phyloP scores from a whole-genome alignment of 352 stramenopile species.

The Paralagenidium karlingii region DNA sequence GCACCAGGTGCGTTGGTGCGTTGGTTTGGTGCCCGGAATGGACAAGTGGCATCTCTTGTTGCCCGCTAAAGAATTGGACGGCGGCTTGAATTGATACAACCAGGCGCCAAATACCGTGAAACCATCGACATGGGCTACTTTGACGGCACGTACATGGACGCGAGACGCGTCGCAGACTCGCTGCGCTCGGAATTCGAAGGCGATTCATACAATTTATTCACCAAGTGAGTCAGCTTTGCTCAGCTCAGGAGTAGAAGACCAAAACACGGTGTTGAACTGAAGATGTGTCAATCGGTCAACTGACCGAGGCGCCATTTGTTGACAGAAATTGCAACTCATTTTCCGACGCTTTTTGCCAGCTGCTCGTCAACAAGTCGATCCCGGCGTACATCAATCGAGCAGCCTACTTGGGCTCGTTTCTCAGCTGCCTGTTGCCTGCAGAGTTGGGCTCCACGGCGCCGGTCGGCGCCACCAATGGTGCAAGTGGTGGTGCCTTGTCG shows the following conservation, averaged over 20 bases:
- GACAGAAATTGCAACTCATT: constrained; percentile 92
- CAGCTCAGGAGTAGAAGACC: neutral
- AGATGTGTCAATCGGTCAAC: neutral
- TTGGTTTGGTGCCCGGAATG: too few species aligned
- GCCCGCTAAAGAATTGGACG: neutral
- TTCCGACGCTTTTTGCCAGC: constrained; percentile 74
- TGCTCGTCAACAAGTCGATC: constrained; percentile 71
- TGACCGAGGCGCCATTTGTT: constrained; percentile 12
- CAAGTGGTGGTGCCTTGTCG: constrained; percentile 2
- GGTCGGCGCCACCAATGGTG: constrained; percentile 27
- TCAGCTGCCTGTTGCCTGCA: constrained; percentile 71
- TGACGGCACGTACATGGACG: constrained; percentile 69
- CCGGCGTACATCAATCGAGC: constrained; percentile 88
- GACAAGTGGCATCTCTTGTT: neutral
- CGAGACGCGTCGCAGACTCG: constrained; percentile 70
- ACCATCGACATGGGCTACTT: constrained; percentile 84
- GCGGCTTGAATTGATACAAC: neutral
- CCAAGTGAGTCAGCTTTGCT: constrained; percentile 31
- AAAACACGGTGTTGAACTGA: neutral
- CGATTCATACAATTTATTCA: constrained; percentile 85
- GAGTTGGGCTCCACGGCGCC: constrained; percentile 25
- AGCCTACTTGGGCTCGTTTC: constrained; percentile 86
- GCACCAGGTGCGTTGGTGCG: constrained; percentile 54
- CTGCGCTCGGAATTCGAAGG: constrained; percentile 79
- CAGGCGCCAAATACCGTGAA: constrained; percentile 83